Evolutionary conservation across 768 basidiomycete species (phyloP), one percentile per base, ranked within the genome.

Genomic region (Rhodotorula toruloides): DNA sequence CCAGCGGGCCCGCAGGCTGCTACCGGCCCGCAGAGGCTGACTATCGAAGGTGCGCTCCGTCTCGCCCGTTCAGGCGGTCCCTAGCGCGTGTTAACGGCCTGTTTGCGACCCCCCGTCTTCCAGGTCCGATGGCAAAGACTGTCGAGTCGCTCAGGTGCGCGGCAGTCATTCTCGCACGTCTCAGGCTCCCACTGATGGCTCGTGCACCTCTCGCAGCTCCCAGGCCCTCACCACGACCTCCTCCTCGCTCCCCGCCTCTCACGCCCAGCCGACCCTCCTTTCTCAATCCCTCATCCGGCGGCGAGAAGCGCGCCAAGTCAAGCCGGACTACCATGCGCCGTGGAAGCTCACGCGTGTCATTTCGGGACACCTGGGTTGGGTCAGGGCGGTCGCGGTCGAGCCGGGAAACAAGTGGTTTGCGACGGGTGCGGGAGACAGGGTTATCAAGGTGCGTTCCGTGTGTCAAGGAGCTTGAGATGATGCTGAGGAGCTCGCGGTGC

Each of bases 321-420:
- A 97, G 77, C 96, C 96, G 12, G 89, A 87, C 19, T 98, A 91
- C 76, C 96, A 99, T 74, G 84, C 96, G 11, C 88, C 86, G 70
- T 98, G 94, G 96, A 96, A 96, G 77, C 86, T 99, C 55, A 82
- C 86, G 68, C 88, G 94, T 54, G 96, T 99, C 73, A 97, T 99
- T 64, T 96, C 92, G 2, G 96, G 96, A 0, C 94, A 99, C 79
- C 78, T 99, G 67, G 96, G 96, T 16, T 99, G 96, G 96, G 94
- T 99, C 22, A 85, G 96, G 62, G 88, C 88, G 74, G 88, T 90
- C 22, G 91, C 96, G 5, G 91, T 99, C 43, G 96, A 98, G 78
- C 94, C 94, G 16, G 96, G 92, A 16, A 99, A 99, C 80, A 80
- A 93, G 76, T 99, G 96, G 96, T 98, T 99, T 71, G 96, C 90